phyloP scores from a whole-genome alignment of 73 alveolate species.

The Uronychia binucleata region DNA sequence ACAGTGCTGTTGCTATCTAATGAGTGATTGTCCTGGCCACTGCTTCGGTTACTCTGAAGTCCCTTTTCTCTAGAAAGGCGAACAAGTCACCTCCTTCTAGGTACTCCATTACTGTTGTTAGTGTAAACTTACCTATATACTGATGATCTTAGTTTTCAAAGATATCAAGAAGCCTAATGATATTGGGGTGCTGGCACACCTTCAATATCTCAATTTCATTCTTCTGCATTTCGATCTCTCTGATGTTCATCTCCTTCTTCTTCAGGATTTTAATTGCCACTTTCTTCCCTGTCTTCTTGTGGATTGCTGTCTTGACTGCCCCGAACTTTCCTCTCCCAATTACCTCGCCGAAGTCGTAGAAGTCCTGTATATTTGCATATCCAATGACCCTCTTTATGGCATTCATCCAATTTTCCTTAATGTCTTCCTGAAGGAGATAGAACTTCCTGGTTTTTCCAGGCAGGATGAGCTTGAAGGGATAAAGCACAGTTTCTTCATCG shows the following conservation, averaged over 20 bases:
- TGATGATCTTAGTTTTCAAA: conserved; percentile 78
- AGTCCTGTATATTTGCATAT: conserved; percentile 80
- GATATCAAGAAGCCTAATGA: conserved; percentile 79
- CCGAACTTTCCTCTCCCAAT: conserved; percentile 93
- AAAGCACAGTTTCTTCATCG: conserved; percentile 55
- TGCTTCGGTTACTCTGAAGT: conserved; percentile 67
- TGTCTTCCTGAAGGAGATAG: conserved; percentile 73
- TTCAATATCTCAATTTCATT: conserved; percentile 88
- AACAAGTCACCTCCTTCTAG: conserved; percentile 82
- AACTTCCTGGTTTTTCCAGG: conserved; percentile 76
- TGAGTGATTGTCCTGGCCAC: conserved; percentile 72
- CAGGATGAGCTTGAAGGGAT: conserved; percentile 78
- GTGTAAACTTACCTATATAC: conserved; percentile 39
- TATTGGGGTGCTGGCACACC: conserved; percentile 91
- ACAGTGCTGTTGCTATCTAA: conserved; percentile 77
- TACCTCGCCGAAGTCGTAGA: conserved; percentile 78
- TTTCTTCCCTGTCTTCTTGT: conserved; percentile 79
- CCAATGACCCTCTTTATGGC: conserved; percentile 84
- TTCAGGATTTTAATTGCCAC: conserved; percentile 64
- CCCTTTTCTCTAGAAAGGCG: conserved; percentile 68
- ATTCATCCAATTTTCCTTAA: conserved; percentile 76
- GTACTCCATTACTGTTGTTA: conserved; percentile 73
- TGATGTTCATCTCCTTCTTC: conserved; percentile 49
- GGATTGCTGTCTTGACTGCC: conserved; percentile 75
- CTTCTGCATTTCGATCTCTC: conserved; percentile 53